These are phyloP conservation scores for Venturia carpophila DNA, from an alignment of 2,329 filamentous ascomycete species.

Conservation along the genomic window DNA sequence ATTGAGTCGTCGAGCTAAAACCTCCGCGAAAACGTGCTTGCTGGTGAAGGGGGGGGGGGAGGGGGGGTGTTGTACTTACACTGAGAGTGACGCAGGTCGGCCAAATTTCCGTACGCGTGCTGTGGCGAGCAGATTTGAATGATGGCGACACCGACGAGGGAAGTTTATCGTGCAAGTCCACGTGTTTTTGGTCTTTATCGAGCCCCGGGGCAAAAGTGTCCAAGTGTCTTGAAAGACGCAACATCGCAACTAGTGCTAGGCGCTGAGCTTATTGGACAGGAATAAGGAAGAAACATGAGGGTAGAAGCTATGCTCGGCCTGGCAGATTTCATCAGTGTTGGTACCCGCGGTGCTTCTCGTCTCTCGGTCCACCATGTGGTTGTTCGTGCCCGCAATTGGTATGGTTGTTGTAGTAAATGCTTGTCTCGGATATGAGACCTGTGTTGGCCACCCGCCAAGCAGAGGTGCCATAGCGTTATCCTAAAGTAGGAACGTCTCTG, in stretches of 20 bases:
- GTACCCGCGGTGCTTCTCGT: background rate
- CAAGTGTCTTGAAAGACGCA: no score
- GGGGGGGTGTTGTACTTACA: no score
- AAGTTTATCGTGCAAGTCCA: no score
- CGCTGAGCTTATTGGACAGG: no score
- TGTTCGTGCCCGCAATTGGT: background rate
- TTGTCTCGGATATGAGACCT: constrained; percentile 8
- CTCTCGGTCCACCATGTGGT: background rate
- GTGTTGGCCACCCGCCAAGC: background rate
- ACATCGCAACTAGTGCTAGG: no score
- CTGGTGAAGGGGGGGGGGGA: no score
- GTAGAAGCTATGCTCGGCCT: background rate
- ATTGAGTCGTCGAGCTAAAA: background rate
- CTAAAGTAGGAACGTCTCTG: background rate
- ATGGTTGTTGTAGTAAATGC: background rate
- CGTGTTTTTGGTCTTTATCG: no score
- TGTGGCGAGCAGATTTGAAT: background rate
- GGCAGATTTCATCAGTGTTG: background rate
- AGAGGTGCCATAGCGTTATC: background rate
- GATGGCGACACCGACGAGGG: no score
- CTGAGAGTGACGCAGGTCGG: background rate
- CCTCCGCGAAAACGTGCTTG: background rate
- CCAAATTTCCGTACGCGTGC: background rate
- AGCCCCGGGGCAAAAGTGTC: no score
- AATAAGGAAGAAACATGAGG: no score